Base-by-base conservation (phyloP, 805 yeast species). In the Myxozyma neglecta region DNA sequence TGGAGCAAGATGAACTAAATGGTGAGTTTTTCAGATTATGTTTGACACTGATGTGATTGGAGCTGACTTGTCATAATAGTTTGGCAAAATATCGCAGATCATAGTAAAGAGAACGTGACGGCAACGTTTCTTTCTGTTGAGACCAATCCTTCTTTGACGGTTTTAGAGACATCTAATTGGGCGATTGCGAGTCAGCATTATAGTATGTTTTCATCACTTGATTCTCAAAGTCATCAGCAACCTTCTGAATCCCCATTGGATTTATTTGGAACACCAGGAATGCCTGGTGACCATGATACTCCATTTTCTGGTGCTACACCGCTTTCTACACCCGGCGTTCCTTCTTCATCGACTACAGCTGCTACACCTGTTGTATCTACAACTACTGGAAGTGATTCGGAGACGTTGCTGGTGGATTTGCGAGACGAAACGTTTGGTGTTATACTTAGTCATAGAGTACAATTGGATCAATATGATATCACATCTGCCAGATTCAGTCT, bases 1-100 rank as follows among this genome's bases (percentile, higher is more conserved):
- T 76, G 74, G 69, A 69, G 5, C 69, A 67, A 9, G 70, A 68
- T 32, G 80, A 77, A 59, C 53, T 70, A 14, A 61, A 64, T 7
- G 57, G 61, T 61, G 36, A 44, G 53, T 57, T 24, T 11, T 11
- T 34, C 10, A 29, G 14, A 8, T 42, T 10, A 24, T 49, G 24
- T 43, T 49, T 43, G 1, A 20, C 24, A 9, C n/a, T 36, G 10
- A 40, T 10, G 53, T 11, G 13, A 20, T n/a, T 14, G 32, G 46
- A 24, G 24, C 24, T 14, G 16, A 16, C 14, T 37, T 36, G 24
- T 49, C 40, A 13, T n/a, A 36, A n/a, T 24, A 58, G 64, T 55
- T 9, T 68, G 70, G 70, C 13, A 40, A n/a, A 63, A 55, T 40
- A 49, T 69, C 36, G 44, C 68, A 1, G 55, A 57, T 20, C 61